These are phyloP conservation scores for Claviceps sp. DNA, from an alignment of 2,329 filamentous ascomycete genomes.

Conservation along the genomic window DNA sequence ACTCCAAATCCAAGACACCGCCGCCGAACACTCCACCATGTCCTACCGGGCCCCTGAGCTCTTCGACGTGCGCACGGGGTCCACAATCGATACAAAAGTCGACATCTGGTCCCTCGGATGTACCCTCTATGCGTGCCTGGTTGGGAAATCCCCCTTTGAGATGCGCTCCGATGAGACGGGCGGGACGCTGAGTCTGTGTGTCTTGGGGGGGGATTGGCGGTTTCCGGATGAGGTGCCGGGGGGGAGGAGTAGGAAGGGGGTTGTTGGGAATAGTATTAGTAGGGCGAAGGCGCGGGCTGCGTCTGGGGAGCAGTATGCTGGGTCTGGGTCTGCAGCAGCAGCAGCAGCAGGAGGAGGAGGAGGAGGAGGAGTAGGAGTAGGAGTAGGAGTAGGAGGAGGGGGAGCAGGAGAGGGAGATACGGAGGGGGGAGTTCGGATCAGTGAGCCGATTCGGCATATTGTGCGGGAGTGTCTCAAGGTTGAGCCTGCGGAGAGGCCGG, in stretches of 20 bases:
- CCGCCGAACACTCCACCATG: conserved; percentile 96
- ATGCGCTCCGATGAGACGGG: conserved; percentile 92
- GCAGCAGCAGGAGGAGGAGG: not conserved
- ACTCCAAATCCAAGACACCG: conserved; percentile 83
- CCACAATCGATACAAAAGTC: conserved; percentile 85
- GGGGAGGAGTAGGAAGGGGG: conserved; percentile 26
- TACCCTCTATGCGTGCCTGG: conserved; percentile 92
- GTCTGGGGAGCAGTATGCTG: conserved; percentile 13
- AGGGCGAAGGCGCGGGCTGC: conserved; percentile 17
- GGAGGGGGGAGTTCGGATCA: conserved; percentile 34
- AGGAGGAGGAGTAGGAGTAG: no score
- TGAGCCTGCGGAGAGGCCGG: conserved; percentile 76
- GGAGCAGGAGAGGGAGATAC: no score
- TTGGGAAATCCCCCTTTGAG: conserved; percentile 95
- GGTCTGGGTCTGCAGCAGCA: conserved; percentile 8
- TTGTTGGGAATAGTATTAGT: conserved; percentile 12
- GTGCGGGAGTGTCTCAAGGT: conserved; percentile 77
- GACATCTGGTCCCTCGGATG: conserved; percentile 97
- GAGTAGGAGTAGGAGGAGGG: no score
- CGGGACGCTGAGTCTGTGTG: conserved; percentile 81
- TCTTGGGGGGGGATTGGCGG: conserved; percentile 87
- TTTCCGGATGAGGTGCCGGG: conserved; percentile 77
- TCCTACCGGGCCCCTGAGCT: conserved; percentile 94
- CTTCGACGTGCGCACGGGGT: conserved; percentile 92
- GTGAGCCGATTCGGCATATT: conserved; percentile 71